Base-by-base conservation (phyloP, 805 yeast species). In the Wickerhamiella bombiphila region DNA sequence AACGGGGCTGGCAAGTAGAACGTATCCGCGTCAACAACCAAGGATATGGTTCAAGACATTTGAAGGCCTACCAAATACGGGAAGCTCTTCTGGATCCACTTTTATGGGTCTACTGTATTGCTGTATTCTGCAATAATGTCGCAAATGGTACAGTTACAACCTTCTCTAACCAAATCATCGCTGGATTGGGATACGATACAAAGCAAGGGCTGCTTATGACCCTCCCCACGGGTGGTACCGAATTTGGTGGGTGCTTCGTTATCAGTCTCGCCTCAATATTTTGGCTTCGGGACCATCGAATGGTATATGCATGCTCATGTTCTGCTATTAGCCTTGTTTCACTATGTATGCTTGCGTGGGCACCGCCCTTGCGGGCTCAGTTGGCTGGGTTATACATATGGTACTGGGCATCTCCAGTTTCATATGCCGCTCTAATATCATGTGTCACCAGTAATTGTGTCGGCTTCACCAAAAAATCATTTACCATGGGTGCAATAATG, bases 121-220 rank as follows among this genome's bases (percentile, higher is more conserved):
- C 61, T 36, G 66, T 61, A 34, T 51, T 64, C 11, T 50, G 64
- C 29, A 59, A 56, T 36, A 63, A 64, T 50, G 57, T 66, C 42
- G 75, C 68, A 44, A 68, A 70, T 45, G 79, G 78, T 44, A 80
- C 75, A 32, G 52, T 68, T 36, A 61, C 72, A n/a, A 65, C 63
- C 52, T 70, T 69, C 47, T 59, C 66, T 32, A 57, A 64, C 32
- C 62, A 71, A 39, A 52, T 70, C 29, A 52, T 71, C 35, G 50
- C 51, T 11, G 65, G 64, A 34, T 64, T 70, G 43, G 66, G 67
- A 14, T 66, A 62, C 41, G 58, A 66, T 46, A 52, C 29, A 47
- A 61, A 36, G 15, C 24, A 36, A 18, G 26, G 26, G 13, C 53
- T 70, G 24, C 50, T 70, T 18, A 61, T 67, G 60, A 55, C 35